Evolutionary conservation across 768 basidiomycete species (phyloP).

Genomic region (Serpula lacrymans): DNA sequence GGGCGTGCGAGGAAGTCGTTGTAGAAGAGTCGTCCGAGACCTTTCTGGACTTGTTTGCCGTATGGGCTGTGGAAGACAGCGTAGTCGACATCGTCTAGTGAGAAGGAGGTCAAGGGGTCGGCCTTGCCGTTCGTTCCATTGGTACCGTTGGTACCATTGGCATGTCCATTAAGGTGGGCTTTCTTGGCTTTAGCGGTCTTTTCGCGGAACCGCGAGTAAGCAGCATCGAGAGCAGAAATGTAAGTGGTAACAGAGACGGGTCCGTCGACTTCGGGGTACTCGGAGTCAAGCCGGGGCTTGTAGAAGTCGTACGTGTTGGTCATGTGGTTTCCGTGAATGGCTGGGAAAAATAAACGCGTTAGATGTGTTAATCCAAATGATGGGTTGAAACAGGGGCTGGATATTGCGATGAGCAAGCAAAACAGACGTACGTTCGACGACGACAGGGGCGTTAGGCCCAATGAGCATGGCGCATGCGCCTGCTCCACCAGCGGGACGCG

Average conservation of each 20-base stretch:
- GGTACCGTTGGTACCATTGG: slow-evolving; percentile 35
- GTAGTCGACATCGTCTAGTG: slow-evolving; percentile 85
- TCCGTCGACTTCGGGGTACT: slow-evolving; percentile 96
- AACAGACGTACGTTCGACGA: slow-evolving; percentile 81
- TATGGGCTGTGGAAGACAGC: slow-evolving; percentile 97
- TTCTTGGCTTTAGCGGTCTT: slow-evolving; percentile 72
- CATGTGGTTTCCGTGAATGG: slow-evolving; percentile 96
- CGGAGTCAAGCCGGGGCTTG: slow-evolving; percentile 94
- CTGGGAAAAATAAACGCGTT: slow-evolving; percentile 38
- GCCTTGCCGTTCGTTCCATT: slow-evolving; percentile 33
- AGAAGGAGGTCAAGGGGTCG: slow-evolving; percentile 48
- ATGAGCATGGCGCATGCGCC: slow-evolving; percentile 94
- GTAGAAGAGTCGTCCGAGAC: slow-evolving; percentile 86
- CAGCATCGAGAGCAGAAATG: slow-evolving; percentile 87
- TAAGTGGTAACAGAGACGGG: slow-evolving; percentile 95
- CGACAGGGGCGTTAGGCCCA: slow-evolving; percentile 92
- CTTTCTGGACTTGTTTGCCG: slow-evolving; percentile 98
- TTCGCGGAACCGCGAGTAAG: slow-evolving; percentile 80
- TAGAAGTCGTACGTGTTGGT: slow-evolving; percentile 98
- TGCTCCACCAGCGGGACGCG: slow-evolving; percentile 95
- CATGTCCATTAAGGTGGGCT: slow-evolving; percentile 34
- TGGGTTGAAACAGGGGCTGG: slow-evolving; percentile 13
- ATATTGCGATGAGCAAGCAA: slow-evolving; percentile 42
- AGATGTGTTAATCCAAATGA: slow-evolving; percentile 6
- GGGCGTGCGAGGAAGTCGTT: slow-evolving; percentile 91